phyloP scores from a whole-genome alignment of 495 filamentous ascomycete genomes.

The Penicillium goetzii region DNA sequence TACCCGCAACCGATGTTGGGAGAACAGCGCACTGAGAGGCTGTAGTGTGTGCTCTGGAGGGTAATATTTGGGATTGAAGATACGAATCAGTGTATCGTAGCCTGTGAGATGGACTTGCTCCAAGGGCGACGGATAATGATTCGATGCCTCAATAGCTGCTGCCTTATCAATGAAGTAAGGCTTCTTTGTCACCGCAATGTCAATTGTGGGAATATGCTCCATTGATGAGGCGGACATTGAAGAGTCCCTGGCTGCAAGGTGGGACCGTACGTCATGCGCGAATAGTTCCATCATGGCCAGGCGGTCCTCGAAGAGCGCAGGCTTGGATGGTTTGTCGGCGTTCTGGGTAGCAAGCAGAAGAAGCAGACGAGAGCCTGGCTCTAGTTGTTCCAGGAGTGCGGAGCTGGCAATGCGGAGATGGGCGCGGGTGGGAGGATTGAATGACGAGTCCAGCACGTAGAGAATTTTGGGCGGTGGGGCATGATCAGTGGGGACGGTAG shows the following conservation, averaged over 20 bases:
- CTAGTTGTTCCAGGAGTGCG: constrained; percentile 54
- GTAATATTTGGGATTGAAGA: constrained; percentile 88
- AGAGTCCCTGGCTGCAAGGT: constrained; percentile 27
- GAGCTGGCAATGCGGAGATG: constrained; percentile 76
- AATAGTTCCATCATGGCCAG: constrained; percentile 87
- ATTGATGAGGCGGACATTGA: constrained; percentile 13
- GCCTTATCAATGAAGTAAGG: constrained; percentile 90
- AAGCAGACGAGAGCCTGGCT: constrained; percentile 60
- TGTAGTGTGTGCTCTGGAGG: constrained; percentile 55
- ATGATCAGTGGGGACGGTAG: constrained; percentile 49
- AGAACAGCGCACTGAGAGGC: constrained; percentile 69
- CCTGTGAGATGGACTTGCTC: constrained; percentile 82
- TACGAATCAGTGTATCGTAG: constrained; percentile 84
- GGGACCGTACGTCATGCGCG: constrained; percentile 61
- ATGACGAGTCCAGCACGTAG: constrained; percentile 90
- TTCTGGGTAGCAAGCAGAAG: constrained; percentile 88
- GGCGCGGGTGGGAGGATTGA: constrained; percentile 89
- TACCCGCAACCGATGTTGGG: constrained; percentile 69
- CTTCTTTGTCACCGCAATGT: constrained; percentile 79
- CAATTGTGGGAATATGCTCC: constrained; percentile 52
- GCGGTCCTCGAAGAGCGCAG: constrained; percentile 79
- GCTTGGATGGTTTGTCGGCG: constrained; percentile 88
- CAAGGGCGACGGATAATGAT: constrained; percentile 47
- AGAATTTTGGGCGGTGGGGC: constrained; percentile 52
- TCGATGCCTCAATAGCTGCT: constrained; percentile 60